Evolutionary conservation across 2,329 filamentous ascomycete species (phyloP), one percentile per base, ranked within the genome.

Genomic region (Didymosphaeria variabile): DNA sequence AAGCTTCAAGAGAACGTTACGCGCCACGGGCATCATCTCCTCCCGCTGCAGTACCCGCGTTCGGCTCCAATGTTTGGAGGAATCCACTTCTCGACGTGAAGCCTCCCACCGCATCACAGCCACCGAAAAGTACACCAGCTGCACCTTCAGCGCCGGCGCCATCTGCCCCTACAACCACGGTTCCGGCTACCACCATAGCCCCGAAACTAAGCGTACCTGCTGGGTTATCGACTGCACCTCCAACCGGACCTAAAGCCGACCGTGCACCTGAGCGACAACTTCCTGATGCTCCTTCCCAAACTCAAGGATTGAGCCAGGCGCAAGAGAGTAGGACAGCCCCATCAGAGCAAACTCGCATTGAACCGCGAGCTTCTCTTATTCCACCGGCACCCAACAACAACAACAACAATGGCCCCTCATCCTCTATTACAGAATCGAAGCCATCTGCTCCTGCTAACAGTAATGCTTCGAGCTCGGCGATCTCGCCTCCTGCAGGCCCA

Each of bases 41-140:
- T 40, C 84, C 83, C 31, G 83, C 84, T 62, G 83, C 84, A 55
- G 84, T 87, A 15, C 85, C 85, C 29, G 84, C 85, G n/a, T 87
- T 87, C 72, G 82, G 82, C 31, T 74, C 75, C 21, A 79, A 80
- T 65, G 79, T 80, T 26, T 82, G 80, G 80, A 77, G 75, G 63
- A 78, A 78, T 29, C 77, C 79, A 6, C 66, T 74, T 2, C 70
- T 74, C 55, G 76, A 79, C 47, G 61, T 61, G 13, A 81, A 79
- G 66, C 58, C 72, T 34, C 42, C 63, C 57, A 26, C 64, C 19
- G 47, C 67, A 61, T 57, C 60, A 36, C 75, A 76, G 26, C 61
- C 72, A 21, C 64, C 76, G 23, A 77, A 77, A 53, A 67, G 65
- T 55, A 55, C 63, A 50, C 69, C 70, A 34, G 46, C 69, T 36